Evolutionary conservation across 2,329 filamentous ascomycete species (phyloP), one percentile per base, ranked within the genome.

Genomic region (Dactylellina cionopaga): DNA sequence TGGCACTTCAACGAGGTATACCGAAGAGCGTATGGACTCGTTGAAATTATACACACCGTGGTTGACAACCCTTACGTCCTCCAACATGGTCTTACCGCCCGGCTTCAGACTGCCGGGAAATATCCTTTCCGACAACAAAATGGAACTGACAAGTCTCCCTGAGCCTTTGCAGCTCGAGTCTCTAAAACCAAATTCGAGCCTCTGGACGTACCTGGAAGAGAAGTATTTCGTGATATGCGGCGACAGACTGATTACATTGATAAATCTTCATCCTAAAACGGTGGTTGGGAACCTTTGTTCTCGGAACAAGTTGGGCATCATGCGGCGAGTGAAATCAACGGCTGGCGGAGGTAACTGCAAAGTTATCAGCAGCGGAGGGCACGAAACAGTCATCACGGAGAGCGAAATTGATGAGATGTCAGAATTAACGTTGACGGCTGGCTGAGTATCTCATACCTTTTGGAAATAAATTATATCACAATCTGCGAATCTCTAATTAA

Each of bases 221-320:
- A 46, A 44, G 25, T 46, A 41, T 24, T 22, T 47, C 25, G 55
- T 46, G 17, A 47, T 59, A 19, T 59, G 55, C 17, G 39, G 39
- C 5, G 39, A 59, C 27, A 46, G 13, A 19, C 39, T 59, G n/a
- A 11, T 59, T 31, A 46, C 39, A 33, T 11, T 59, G 13, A 47
- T 59, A 46, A 31, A 6, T 10, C 55, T 59, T 27, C 3, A 44
- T 33, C 25, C 24, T 6, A 59, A 59, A n/a, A 59, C 55, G 22
- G 39, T 59, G 17, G 7, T 59, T 46, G 55, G 55, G 19, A 58
- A 37, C 2, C 6, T 44, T n/a, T 13, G 7, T 9, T 9, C 54
- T 11, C 11, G 19, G 2, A 58, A 58, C n/a, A 58, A 58, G 31
- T 17, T 58, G 13, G 24, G 54, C 44, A 29, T 46, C 11, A 58